Percentiles rank a stretch among this genome's conserved stretches.
phyloP scores from a whole-genome alignment of 176 grass and related monocot species.

The Carex parvula region DNA sequence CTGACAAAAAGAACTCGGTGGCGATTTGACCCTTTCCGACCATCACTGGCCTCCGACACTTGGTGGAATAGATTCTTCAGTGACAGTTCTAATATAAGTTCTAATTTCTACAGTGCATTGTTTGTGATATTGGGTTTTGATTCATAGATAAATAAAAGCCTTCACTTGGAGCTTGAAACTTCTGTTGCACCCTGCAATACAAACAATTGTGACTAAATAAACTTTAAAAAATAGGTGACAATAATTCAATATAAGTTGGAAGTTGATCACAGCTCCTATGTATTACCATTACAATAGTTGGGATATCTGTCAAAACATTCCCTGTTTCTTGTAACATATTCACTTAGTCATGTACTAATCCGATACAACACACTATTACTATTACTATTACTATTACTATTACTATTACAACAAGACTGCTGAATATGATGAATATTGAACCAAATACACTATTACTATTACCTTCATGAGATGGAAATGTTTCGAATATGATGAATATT shows the following conservation, averaged over 20 bases:
- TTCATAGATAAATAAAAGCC: not conserved
- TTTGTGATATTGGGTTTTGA: not conserved
- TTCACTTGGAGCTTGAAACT: not conserved
- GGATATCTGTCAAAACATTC: not conserved
- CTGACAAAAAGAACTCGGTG: too few relatives aligned
- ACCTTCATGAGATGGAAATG: constrained; percentile 25
- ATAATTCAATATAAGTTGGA: not conserved
- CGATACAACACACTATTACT: not conserved
- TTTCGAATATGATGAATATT: constrained; percentile 41
- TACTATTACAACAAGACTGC: not conserved
- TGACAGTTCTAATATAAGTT: too few relatives aligned
- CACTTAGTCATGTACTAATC: not conserved
- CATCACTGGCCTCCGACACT: too few relatives aligned
- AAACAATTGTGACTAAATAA: not conserved
- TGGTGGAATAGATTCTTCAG: too few relatives aligned
- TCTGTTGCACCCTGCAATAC: not conserved
- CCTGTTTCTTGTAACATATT: not conserved
- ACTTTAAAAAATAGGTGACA: not conserved
- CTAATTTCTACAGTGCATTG: not conserved
- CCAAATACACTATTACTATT: not conserved
- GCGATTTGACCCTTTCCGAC: too few relatives aligned
- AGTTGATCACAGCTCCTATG: not conserved
- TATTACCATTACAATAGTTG: not conserved
- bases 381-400: not conserved
- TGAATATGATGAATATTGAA: too few relatives aligned